Evolutionary conservation across 139 green algal species (phyloP).

Genomic region (Chlorella vulgaris): DNA sequence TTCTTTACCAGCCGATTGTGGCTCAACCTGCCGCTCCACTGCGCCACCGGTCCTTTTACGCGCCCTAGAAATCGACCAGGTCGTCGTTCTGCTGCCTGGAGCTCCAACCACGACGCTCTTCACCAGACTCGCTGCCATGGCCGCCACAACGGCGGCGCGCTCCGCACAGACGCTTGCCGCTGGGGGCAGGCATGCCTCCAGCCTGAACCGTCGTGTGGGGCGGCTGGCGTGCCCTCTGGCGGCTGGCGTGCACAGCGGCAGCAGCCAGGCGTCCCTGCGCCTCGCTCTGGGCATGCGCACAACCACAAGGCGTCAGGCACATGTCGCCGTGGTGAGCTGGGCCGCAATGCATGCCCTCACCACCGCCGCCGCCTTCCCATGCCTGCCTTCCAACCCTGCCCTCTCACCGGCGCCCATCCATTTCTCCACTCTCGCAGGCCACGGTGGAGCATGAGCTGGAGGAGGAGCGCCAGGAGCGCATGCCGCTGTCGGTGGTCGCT

Average conservation of each 20-base stretch:
- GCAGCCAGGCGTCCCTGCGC: background rate
- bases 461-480: background rate
- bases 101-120: background rate
- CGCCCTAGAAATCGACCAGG: no score
- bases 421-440: conserved; percentile 1
- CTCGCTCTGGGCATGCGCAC: background rate
- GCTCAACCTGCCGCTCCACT: no score
- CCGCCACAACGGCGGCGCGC: background rate
- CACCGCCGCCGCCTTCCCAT: no score
- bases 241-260: background rate
- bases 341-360: conserved; percentile 3
- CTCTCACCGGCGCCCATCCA: background rate
- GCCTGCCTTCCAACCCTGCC: background rate
- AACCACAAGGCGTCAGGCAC: background rate
- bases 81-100: background rate
- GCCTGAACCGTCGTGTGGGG: background rate
- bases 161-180: background rate
- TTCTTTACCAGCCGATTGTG: no score
- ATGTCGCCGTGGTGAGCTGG: background rate
- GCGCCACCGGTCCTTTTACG: no score
- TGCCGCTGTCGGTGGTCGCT: conserved; percentile 1
- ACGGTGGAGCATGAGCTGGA: conserved; percentile 4
- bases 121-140: background rate
- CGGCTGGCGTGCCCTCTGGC: background rate
- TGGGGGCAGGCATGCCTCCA: conserved; percentile 11